Conservation (phyloP, 345 rosid species). For the Gossypium arboreum region DNA sequence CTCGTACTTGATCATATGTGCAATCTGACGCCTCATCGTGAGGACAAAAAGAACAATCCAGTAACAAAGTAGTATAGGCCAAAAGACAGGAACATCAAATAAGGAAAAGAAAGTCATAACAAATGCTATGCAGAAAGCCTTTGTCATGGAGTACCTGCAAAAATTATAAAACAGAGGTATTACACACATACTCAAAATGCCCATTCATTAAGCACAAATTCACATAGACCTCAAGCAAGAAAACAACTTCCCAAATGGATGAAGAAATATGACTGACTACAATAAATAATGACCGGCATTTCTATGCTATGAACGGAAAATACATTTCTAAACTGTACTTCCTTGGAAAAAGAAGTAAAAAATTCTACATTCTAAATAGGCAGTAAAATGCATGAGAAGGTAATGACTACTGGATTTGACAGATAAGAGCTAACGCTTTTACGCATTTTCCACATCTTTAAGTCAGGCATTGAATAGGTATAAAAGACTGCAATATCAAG, state of each 20-base stretch:
- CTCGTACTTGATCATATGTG: conserved; percentile 86
- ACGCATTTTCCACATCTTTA: neutral
- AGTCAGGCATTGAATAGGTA: neutral
- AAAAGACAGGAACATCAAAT: conserved; percentile 80
- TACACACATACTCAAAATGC: neutral
- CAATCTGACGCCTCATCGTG: conserved; percentile 76
- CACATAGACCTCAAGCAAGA: neutral
- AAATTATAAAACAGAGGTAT: neutral
- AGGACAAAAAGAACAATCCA: conserved; percentile 73
- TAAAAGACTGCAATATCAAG: too few relatives aligned
- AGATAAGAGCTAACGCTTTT: too few relatives aligned
- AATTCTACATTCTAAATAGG: too few relatives aligned
- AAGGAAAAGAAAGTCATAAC: conserved; percentile 75
- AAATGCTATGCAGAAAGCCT: conserved; percentile 69
- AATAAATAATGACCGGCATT: neutral
- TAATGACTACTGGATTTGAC: too few relatives aligned
- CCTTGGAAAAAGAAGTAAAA: too few relatives aligned
- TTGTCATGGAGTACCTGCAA: conserved; percentile 75
- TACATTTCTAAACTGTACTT: too few relatives aligned
- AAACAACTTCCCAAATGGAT: neutral
- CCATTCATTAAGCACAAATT: neutral
- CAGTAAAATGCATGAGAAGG: too few relatives aligned
- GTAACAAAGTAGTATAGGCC: conserved; percentile 80
- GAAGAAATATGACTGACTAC: neutral
- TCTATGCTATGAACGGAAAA: too few relatives aligned